phyloP scores from a whole-genome alignment of 1,139 yeast genomes.

The Hansenula lynferdii region DNA sequence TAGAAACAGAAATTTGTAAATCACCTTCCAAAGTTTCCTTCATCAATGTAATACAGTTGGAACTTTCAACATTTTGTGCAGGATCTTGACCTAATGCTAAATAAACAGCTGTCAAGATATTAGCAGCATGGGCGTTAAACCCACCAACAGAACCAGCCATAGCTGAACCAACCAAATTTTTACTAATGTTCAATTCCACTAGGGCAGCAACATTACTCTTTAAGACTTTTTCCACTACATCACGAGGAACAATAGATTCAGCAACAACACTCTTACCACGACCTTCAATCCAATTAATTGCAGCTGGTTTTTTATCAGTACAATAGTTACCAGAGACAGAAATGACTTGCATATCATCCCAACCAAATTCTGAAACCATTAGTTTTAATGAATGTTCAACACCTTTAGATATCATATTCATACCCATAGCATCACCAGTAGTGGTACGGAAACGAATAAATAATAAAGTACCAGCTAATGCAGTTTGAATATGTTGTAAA shows the following conservation, averaged over 20 bases:
- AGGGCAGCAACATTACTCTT: constrained; percentile 91
- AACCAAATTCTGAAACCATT: constrained; percentile 88
- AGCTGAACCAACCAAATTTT: constrained; percentile 93
- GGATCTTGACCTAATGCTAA: constrained; percentile 99
- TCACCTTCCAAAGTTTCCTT: constrained; percentile 73
- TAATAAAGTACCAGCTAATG: constrained; percentile 89
- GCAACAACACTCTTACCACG: constrained; percentile 98
- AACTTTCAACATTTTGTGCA: constrained; percentile 95
- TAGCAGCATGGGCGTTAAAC: constrained; percentile 97
- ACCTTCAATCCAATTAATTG: constrained; percentile 98
- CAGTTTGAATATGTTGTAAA: constrained; percentile 84
- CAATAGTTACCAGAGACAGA: constrained; percentile 97
- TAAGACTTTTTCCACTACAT: constrained; percentile 72
- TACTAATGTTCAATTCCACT: constrained; percentile 82
- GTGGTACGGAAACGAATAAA: constrained; percentile 93
- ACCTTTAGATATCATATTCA: constrained; percentile 99
- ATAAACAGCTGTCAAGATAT: constrained; percentile 87
- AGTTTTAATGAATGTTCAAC: constrained; percentile 80
- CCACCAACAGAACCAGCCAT: constrained; percentile 99
- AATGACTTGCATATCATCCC: constrained; percentile 88
- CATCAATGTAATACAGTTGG: constrained; percentile 96
- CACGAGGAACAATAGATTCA: constrained; percentile 87
- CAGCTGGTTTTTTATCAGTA: constrained; percentile 96
- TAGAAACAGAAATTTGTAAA: constrained; percentile 85
- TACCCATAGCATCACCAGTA: constrained; percentile 99